These are phyloP conservation scores for Cyberlindnera galapagoensis DNA, from an alignment of 805 yeast genomes.

Conservation along the genomic window DNA sequence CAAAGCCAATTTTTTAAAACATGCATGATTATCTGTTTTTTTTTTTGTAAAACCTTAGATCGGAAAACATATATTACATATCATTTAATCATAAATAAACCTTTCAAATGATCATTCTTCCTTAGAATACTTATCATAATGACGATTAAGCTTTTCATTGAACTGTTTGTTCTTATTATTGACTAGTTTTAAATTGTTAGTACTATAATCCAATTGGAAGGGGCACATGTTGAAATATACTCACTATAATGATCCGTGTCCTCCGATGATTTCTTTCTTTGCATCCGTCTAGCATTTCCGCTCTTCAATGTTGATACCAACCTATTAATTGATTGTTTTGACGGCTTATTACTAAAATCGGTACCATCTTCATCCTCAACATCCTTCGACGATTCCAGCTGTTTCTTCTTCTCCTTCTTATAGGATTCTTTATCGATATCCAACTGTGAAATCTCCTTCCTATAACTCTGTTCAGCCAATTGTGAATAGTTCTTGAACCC, in stretches of 20 bases:
- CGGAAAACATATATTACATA: too few relatives aligned
- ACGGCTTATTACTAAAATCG: slow-evolving; percentile 31
- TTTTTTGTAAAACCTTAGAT: too few relatives aligned
- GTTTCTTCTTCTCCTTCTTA: slow-evolving; percentile 29
- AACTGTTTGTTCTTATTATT: slow-evolving; percentile 71
- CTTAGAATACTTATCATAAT: slow-evolving; percentile 6
- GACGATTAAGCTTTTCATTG: slow-evolving; percentile 57
- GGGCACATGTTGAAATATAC: slow-evolving; percentile 1
- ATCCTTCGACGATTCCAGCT: too few relatives aligned
- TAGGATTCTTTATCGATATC: slow-evolving; percentile 37
- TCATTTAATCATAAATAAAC: too few relatives aligned
- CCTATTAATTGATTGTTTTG: slow-evolving; percentile 25
- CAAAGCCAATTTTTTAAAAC: too few relatives aligned
- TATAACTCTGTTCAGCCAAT: slow-evolving; percentile 56
- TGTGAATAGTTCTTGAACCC: slow-evolving; percentile 45
- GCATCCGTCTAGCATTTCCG: slow-evolving; percentile 27
- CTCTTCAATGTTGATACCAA: slow-evolving; percentile 25
- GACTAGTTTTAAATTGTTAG: slow-evolving; percentile 27
- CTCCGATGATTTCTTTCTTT: slow-evolving; percentile 32
- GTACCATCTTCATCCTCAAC: slow-evolving; percentile 15
- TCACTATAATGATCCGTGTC: slow-evolving; percentile 28
- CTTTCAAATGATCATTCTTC: too few relatives aligned
- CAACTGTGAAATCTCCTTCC: slow-evolving; percentile 40
- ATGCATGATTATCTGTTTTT: too few relatives aligned
- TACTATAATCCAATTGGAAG: slow-evolving; percentile 14